A percentile compares a stretch with the other conserved stretches of the same genome.
Conservation (phyloP, 371 early-diverging fungal species). For the Lichtheimia hyalospora region DNA sequence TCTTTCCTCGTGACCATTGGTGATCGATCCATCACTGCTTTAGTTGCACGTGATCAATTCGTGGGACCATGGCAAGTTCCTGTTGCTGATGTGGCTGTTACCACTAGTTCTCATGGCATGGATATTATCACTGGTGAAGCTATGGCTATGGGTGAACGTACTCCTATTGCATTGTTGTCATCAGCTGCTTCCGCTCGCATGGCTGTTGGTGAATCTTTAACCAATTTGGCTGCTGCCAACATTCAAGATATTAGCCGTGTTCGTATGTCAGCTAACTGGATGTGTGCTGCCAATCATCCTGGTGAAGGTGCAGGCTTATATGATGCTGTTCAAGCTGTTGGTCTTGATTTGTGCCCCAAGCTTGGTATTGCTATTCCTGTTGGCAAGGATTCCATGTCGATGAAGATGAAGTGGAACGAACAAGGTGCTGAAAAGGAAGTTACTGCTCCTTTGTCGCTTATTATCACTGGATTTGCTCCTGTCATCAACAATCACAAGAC, state of each 20-base stretch:
- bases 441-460: conserved; percentile 86
- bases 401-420: conserved; percentile 91
- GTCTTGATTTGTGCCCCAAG: conserved; percentile 89
- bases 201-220: conserved; percentile 91
- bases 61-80: conserved; percentile 98
- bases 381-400: conserved; percentile 98
- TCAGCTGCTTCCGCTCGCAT: conserved; percentile 92
- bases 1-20: conserved; percentile 96
- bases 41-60: conserved; percentile 95
- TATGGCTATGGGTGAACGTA: conserved; percentile 97
- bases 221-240: conserved; percentile 89
- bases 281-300: conserved; percentile 87
- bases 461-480: conserved; percentile 90
- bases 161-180: conserved; percentile 82
- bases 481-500: conserved; percentile 83
- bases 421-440: conserved; percentile 60
- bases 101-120: conserved; percentile 71
- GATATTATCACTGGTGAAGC: conserved; percentile 85
- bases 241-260: conserved; percentile 69
- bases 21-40: conserved; percentile 92
- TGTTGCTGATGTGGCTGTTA: conserved; percentile 94
- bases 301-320: conserved; percentile 95
- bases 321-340: conserved; percentile 91
- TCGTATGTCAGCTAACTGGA: conserved; percentile 96
- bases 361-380: conserved; percentile 95